Conservation (phyloP, 768 basidiomycete genomes). For the Lyophyllum semitale region DNA sequence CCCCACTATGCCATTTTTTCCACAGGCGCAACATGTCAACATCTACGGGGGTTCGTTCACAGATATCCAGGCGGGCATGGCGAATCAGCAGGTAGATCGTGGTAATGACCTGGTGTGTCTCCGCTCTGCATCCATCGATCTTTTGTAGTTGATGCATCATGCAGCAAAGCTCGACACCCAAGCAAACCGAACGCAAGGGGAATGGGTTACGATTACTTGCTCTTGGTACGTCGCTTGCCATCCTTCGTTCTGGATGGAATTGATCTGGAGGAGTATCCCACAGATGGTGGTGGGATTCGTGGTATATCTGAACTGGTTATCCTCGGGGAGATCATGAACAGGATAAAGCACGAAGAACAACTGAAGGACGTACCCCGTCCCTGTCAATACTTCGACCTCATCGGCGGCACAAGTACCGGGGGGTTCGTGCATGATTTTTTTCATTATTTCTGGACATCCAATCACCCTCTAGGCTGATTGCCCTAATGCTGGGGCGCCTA, state of each 20-base stretch:
- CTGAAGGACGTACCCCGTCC: slow-evolving; percentile 6
- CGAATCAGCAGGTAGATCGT: too few species aligned
- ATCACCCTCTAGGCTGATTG: slow-evolving; percentile 18
- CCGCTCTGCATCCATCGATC: too few species aligned
- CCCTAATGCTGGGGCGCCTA: slow-evolving; percentile 26
- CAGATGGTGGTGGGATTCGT: slow-evolving; percentile 20
- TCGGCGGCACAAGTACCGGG: slow-evolving; percentile 21
- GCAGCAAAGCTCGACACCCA: too few species aligned
- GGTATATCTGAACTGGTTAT: slow-evolving; percentile 16
- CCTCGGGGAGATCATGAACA: slow-evolving; percentile 16
- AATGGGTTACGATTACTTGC: background rate
- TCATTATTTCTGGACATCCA: slow-evolving; percentile 3
- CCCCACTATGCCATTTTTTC: too few species aligned
- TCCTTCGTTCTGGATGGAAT: background rate
- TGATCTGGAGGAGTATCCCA: background rate
- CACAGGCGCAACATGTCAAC: too few species aligned
- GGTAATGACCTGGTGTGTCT: too few species aligned
- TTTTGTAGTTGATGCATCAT: too few species aligned
- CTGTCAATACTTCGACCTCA: slow-evolving; percentile 20
- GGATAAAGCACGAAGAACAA: background rate
- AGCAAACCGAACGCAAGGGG: slow-evolving; percentile 1
- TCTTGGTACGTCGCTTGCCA: background rate
- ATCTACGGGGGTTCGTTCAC: too few species aligned
- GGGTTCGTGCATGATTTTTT: slow-evolving; percentile 11
- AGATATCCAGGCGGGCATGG: too few species aligned